Evolutionary conservation across 2,329 filamentous ascomycete species (phyloP).

Genomic region (Diatrype stigma): DNA sequence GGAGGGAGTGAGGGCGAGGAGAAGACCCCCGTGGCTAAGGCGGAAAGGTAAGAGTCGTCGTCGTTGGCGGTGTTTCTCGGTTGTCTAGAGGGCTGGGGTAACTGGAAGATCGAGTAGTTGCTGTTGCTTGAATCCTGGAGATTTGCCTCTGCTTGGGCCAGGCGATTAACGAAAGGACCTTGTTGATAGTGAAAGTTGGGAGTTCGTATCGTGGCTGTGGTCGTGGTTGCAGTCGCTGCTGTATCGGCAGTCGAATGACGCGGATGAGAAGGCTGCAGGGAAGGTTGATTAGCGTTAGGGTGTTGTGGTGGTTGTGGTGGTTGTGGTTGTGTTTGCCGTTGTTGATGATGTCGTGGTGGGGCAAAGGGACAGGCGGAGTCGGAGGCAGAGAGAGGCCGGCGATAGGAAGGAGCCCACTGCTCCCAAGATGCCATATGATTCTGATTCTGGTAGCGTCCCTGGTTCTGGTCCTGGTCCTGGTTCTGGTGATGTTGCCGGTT

Average conservation of each 20-base stretch:
- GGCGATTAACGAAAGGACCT: background rate
- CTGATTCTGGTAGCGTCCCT: background rate
- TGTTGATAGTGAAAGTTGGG: background rate
- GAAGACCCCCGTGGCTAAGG: constrained; percentile 22
- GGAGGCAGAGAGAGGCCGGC: background rate
- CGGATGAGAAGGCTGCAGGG: background rate
- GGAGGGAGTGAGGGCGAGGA: constrained; percentile 27
- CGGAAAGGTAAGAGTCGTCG: constrained; percentile 19
- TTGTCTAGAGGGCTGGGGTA: constrained; percentile 7
- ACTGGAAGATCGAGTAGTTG: background rate
- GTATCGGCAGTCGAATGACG: background rate
- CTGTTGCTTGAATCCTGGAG: background rate
- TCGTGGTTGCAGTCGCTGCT: background rate
- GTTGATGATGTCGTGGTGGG: background rate
- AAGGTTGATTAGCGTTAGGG: background rate
- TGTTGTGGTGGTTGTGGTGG: background rate
- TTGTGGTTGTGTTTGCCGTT: background rate
- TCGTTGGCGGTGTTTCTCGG: constrained; percentile 15
- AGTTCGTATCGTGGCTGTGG: background rate
- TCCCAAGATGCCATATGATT: background rate
- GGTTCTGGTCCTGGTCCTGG: background rate
- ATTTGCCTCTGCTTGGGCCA: background rate
- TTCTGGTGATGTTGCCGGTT: background rate
- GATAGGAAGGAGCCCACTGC: background rate
- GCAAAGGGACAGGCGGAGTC: background rate